phyloP scores from a whole-genome alignment of 2,329 filamentous ascomycete species.

The Fonsecaea nubica region DNA sequence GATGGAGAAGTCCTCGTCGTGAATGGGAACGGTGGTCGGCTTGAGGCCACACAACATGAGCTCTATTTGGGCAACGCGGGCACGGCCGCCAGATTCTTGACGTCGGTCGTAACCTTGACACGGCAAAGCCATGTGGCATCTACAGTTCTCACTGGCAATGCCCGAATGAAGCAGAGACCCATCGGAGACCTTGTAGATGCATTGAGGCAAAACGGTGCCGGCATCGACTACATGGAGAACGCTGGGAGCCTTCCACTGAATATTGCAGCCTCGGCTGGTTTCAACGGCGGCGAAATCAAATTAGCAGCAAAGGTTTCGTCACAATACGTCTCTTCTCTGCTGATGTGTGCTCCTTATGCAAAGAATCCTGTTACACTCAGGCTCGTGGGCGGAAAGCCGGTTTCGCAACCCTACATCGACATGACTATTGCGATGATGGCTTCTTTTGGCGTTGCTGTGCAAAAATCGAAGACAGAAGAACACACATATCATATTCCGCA shows the following conservation, averaged over 20 bases:
- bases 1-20: slow-evolving; percentile 90
- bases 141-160: slow-evolving; percentile 89
- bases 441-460: slow-evolving; percentile 83
- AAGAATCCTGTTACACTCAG: slow-evolving; percentile 90
- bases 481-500: slow-evolving; percentile 95
- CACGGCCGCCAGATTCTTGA: slow-evolving; percentile 93
- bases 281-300: slow-evolving; percentile 86
- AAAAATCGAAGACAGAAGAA: slow-evolving; percentile 75
- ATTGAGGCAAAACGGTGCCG: slow-evolving; percentile 82
- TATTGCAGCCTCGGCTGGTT: slow-evolving; percentile 80
- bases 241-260: slow-evolving; percentile 82
- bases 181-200: slow-evolving; percentile 94
- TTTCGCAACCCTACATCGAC: slow-evolving; percentile 96
- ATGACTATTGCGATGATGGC: slow-evolving; percentile 99
- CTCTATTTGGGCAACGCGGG: slow-evolving; percentile 96
- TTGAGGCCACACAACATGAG: slow-evolving; percentile 75
- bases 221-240: slow-evolving; percentile 82
- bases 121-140: slow-evolving; percentile 67
- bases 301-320: slow-evolving; percentile 95
- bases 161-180: slow-evolving; percentile 93
- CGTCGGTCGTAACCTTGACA: slow-evolving; percentile 86
- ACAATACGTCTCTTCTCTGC: slow-evolving; percentile 96
- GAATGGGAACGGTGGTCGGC: slow-evolving; percentile 84
- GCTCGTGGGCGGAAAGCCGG: slow-evolving; percentile 93
- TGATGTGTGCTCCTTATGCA: slow-evolving; percentile 97